Evolutionary conservation across 768 basidiomycete species (phyloP), one percentile per base, ranked within the genome.

Genomic region (Tricholoma sp.): DNA sequence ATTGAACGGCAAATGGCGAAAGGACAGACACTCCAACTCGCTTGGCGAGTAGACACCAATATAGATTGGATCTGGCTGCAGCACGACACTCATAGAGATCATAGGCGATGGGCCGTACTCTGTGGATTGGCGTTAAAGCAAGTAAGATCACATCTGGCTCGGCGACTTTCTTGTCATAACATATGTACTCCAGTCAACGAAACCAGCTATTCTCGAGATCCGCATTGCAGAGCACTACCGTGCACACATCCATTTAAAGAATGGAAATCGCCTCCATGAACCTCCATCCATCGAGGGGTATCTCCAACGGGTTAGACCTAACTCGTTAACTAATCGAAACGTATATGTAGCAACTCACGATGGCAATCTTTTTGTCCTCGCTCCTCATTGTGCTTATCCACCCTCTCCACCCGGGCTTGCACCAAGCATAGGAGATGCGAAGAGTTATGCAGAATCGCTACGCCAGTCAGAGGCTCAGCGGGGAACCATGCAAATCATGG

Each of bases 281-380:
- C 95, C 95, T 1, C 84, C 86, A 0, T 81, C 83, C 0, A 75
- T 96, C 49, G 95, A 98, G 71, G 95, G 95, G 2, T 97, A 90
- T 71, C 74, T 95, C 43, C 82, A 89, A 58, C 85, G 86, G 49
- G 78, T 91, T 63, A 79, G 76, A 60, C 78, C 83, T 2, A 83
- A 81, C 61, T 75, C 81, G 18, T 81, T 83, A 59, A 67, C 69
- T 27, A 83, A 78, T 54, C 82, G 88, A 56, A 76, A 76, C 3
- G 64, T 88, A 12, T 95, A 94, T 70, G 76, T 94, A 37, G 72
- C 80, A 24, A 83, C 83, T 5, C 89, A 93, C 64, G 79, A 85
- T 54, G 88, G 90, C 5, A 81, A 83, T 64, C 71, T 95, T 29
- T 93, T 93, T 71, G 76, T 80, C 9, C 63, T 88, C 18, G 61